phyloP scores from a whole-genome alignment of 768 basidiomycete species.

The Tricholoma matsutake region DNA sequence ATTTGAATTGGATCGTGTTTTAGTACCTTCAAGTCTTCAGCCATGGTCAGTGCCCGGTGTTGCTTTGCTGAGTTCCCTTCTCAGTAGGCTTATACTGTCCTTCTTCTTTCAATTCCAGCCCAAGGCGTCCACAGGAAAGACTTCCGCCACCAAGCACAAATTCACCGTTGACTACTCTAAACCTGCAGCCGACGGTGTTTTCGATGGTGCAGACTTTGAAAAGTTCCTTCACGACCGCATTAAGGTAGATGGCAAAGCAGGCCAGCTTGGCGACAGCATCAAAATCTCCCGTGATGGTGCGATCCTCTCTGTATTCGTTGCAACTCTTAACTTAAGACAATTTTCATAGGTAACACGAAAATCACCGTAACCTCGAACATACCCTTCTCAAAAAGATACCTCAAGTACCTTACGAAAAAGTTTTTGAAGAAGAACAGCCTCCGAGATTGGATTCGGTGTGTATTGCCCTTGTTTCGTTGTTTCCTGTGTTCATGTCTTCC shows the following conservation, averaged over 20 bases:
- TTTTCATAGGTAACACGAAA: slow-evolving; percentile 62
- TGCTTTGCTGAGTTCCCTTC: slow-evolving; percentile 89
- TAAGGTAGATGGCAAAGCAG: slow-evolving; percentile 90
- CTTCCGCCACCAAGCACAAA: slow-evolving; percentile 61
- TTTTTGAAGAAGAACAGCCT: slow-evolving; percentile 97
- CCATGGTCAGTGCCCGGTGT: slow-evolving; percentile 68
- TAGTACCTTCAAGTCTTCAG: slow-evolving; percentile 21
- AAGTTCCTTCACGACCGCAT: slow-evolving; percentile 94
- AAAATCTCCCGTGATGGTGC: slow-evolving; percentile 85
- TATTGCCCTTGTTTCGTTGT: slow-evolving; percentile 1
- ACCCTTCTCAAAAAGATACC: slow-evolving; percentile 94
- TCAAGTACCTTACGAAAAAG: slow-evolving; percentile 99
- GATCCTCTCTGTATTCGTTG: slow-evolving; percentile 12
- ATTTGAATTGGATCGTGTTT: slow-evolving; percentile 4
- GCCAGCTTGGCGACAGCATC: slow-evolving; percentile 87
- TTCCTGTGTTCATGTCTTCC: slow-evolving; percentile 6
- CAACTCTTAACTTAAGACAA: not conserved
- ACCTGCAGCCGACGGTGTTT: slow-evolving; percentile 58
- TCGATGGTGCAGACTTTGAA: slow-evolving; percentile 61
- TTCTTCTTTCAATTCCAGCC: slow-evolving; percentile 43
- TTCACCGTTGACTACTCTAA: slow-evolving; percentile 85
- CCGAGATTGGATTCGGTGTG: slow-evolving; percentile 93
- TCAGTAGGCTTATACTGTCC: slow-evolving; percentile 80
- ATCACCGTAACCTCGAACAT: slow-evolving; percentile 83
- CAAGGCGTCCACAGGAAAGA: slow-evolving; percentile 55